Evolutionary conservation across 2,329 filamentous ascomycete species (phyloP).

Genomic region (Diatrype stigma): DNA sequence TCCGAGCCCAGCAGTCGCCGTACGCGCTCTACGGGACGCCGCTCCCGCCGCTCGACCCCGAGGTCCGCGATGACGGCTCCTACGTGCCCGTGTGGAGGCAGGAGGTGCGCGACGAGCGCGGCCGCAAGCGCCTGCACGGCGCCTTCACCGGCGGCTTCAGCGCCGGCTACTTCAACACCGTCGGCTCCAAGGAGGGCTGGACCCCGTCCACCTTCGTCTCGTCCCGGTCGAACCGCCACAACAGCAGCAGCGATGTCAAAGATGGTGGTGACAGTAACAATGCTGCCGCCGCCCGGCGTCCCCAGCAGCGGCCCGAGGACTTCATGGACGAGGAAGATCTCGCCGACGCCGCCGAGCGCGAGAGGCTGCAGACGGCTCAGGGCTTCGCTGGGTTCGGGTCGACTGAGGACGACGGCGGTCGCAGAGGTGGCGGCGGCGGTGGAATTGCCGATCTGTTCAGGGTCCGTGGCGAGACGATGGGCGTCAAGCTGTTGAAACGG

Average conservation of each 20-base stretch:
- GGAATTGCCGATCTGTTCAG: slow-evolving; percentile 68
- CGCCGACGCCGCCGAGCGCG: slow-evolving; percentile 76
- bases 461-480: slow-evolving; percentile 76
- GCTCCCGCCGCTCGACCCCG: slow-evolving; percentile 71
- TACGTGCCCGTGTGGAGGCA: slow-evolving; percentile 98
- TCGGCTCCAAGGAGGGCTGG: slow-evolving; percentile 98
- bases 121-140: slow-evolving; percentile 85
- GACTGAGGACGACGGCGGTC: slow-evolving; percentile 50
- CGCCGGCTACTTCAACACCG: slow-evolving; percentile 97
- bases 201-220: slow-evolving; percentile 88
- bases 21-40: slow-evolving; percentile 82
- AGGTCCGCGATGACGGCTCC: slow-evolving; percentile 81
- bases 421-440: slow-evolving; percentile 42
- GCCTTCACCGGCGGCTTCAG: slow-evolving; percentile 97
- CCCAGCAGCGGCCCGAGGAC: slow-evolving; percentile 69
- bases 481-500: slow-evolving; percentile 74
- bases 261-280: slow-evolving; percentile 34
- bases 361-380: slow-evolving; percentile 66
- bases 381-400: slow-evolving; percentile 74
- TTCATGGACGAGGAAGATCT: slow-evolving; percentile 99
- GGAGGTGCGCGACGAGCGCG: slow-evolving; percentile 89
- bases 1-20: slow-evolving; percentile 62
- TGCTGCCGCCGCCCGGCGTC: background rate
- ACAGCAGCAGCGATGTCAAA: slow-evolving; percentile 59
- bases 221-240: slow-evolving; percentile 73